Evolutionary conservation across 805 yeast species (phyloP).

Genomic region (Ogataea paraovalis): DNA sequence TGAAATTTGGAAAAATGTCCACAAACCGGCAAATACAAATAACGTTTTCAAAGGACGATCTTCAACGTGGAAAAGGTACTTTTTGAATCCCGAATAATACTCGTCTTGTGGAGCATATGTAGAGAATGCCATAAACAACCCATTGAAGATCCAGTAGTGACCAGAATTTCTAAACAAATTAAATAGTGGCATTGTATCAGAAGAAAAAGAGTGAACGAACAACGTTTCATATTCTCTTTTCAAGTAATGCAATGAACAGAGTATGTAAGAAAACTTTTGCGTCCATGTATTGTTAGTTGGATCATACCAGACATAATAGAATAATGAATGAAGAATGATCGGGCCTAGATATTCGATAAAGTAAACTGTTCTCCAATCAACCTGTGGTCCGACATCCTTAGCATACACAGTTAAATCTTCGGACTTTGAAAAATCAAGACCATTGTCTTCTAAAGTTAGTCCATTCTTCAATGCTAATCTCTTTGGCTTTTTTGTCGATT

Average conservation of each 20-base stretch:
- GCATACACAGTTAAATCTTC: constrained; percentile 48
- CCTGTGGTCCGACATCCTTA: constrained; percentile 91
- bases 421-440: constrained; percentile 30
- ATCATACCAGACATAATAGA: constrained; percentile 44
- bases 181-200: constrained; percentile 87
- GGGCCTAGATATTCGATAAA: constrained; percentile 90
- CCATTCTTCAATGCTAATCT: constrained; percentile 43
- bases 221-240: constrained; percentile 89
- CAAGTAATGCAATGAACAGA: constrained; percentile 70
- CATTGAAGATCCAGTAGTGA: constrained; percentile 93
- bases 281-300: constrained; percentile 42
- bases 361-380: constrained; percentile 89
- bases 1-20: constrained; percentile 62
- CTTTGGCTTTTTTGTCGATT: constrained; percentile 29
- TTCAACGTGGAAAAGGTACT: constrained; percentile 42
- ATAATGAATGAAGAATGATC: constrained; percentile 67
- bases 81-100: constrained; percentile 20
- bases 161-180: constrained; percentile 83
- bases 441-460: constrained; percentile 44
- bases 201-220: constrained; percentile 79
- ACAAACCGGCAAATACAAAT: constrained; percentile 37
- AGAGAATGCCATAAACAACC: constrained; percentile 40
- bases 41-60: constrained; percentile 33
- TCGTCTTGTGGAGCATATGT: constrained; percentile 29
- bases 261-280: constrained; percentile 49